Percentiles rank a stretch among this genome's conserved stretches.
Evolutionary conservation across 2,329 filamentous ascomycete genomes (phyloP).

Genomic region (Penicillium sp.): DNA sequence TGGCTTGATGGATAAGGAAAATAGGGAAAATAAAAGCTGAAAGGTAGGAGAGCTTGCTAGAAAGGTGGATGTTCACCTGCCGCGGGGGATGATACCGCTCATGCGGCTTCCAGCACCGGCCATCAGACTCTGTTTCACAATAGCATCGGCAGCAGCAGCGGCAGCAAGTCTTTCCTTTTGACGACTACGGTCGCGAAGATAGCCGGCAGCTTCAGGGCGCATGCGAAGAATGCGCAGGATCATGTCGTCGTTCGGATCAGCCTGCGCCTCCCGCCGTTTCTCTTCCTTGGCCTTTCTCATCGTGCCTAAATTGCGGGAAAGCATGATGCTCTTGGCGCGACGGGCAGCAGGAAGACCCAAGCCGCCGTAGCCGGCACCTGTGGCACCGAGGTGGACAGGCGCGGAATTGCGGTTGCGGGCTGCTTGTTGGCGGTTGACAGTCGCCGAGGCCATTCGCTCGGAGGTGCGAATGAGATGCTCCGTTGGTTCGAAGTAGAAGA

Average conservation of each 20-base stretch:
- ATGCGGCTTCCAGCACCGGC: constrained; percentile 56
- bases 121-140: constrained; percentile 86
- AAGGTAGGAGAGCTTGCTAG: constrained; percentile 6
- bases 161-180: constrained; percentile 93
- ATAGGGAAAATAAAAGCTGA: background rate
- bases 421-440: constrained; percentile 72
- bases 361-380: constrained; percentile 49
- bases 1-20: constrained; percentile 5
- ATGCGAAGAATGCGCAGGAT: constrained; percentile 92
- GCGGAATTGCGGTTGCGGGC: constrained; percentile 68
- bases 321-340: constrained; percentile 74
- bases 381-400: constrained; percentile 54
- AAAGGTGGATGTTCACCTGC: constrained; percentile 22
- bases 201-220: constrained; percentile 83
- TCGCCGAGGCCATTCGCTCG: constrained; percentile 90
- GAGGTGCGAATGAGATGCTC: constrained; percentile 92
- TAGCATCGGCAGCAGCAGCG: constrained; percentile 85
- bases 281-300: constrained; percentile 96
- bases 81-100: constrained; percentile 44
- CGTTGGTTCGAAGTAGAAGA: constrained; percentile 95
- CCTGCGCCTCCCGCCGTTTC: constrained; percentile 91
- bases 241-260: constrained; percentile 97
- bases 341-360: constrained; percentile 52
- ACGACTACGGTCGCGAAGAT: constrained; percentile 84
- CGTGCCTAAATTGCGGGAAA: constrained; percentile 88